These are phyloP conservation scores for Globisporangium cylindrosporum DNA, from an alignment of 352 stramenopile genomes.

Conservation along the genomic window DNA sequence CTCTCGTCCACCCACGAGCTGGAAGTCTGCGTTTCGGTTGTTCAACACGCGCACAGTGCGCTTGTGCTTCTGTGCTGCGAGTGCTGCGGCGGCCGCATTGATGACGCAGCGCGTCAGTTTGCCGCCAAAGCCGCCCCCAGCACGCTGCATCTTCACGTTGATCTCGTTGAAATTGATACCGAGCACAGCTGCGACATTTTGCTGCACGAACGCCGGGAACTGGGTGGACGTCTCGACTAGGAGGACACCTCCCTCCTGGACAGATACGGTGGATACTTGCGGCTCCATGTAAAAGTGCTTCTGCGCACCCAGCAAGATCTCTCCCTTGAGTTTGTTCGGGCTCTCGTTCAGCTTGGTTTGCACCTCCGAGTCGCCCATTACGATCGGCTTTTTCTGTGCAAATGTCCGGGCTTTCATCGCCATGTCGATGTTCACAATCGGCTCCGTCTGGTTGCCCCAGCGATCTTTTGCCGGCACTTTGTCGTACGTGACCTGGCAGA, in stretches of 20 bases:
- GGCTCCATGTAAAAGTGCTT: slow-evolving; percentile 97
- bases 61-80: slow-evolving; percentile 87
- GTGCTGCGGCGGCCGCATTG: slow-evolving; percentile 86
- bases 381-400: slow-evolving; percentile 69
- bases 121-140: slow-evolving; percentile 95
- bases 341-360: slow-evolving; percentile 80
- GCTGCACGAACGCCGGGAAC: slow-evolving; percentile 91
- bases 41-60: slow-evolving; percentile 90
- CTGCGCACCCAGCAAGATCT: slow-evolving; percentile 89
- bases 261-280: slow-evolving; percentile 75
- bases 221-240: slow-evolving; percentile 92
- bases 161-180: slow-evolving; percentile 89
- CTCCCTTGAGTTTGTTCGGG: slow-evolving; percentile 89
- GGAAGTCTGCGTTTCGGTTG: slow-evolving; percentile 94
- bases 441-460: slow-evolving; percentile 27
- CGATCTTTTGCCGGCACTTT: slow-evolving; percentile 22
- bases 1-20: slow-evolving; percentile 90
- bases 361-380: slow-evolving; percentile 76
- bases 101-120: slow-evolving; percentile 95
- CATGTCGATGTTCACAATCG: slow-evolving; percentile 38
- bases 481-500: slow-evolving; percentile 49
- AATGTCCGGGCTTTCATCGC: slow-evolving; percentile 34
- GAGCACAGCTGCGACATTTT: slow-evolving; percentile 83
- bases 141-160: slow-evolving; percentile 91
- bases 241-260: slow-evolving; percentile 89